phyloP scores from a whole-genome alignment of 2,329 filamentous ascomycete species.

The Kalmusia sp. region DNA sequence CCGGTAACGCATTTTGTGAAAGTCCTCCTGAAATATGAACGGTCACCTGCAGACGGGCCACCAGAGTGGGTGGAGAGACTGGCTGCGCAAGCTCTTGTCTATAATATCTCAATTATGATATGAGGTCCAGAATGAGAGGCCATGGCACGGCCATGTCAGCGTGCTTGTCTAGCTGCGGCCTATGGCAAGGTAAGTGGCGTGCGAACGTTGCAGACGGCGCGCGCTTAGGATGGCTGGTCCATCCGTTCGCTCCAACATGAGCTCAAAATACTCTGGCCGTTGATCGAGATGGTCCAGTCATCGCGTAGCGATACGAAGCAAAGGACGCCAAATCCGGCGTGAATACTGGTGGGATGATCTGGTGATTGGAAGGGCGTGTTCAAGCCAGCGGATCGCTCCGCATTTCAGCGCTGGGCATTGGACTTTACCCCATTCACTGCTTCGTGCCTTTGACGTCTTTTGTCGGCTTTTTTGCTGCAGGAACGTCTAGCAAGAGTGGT shows the following conservation, averaged over 20 bases:
- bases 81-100: constrained; percentile 27
- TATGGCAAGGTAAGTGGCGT: constrained; percentile 27
- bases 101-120: constrained; percentile 36
- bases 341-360: constrained; percentile 19
- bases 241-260: constrained; percentile 6
- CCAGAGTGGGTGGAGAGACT: constrained; percentile 26
- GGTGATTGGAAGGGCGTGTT: constrained; percentile 21
- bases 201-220: constrained; percentile 30
- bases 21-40: constrained; percentile 29
- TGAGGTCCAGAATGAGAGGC: constrained; percentile 29
- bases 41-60: constrained; percentile 37
- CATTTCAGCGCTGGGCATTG: constrained; percentile 27
- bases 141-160: constrained; percentile 25
- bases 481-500: constrained; percentile 25
- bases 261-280: constrained; percentile 31
- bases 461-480: constrained; percentile 28
- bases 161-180: constrained; percentile 23
- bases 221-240: constrained; percentile 24
- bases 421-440: constrained; percentile 29
- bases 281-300: constrained; percentile 15
- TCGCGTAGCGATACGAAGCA: no score
- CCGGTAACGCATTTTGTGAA: constrained; percentile 39
- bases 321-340: neutral
- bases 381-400: constrained; percentile 40
- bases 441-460: constrained; percentile 24